phyloP scores from a whole-genome alignment of 2,329 filamentous ascomycete genomes.

The Biscogniauxia sp. region DNA sequence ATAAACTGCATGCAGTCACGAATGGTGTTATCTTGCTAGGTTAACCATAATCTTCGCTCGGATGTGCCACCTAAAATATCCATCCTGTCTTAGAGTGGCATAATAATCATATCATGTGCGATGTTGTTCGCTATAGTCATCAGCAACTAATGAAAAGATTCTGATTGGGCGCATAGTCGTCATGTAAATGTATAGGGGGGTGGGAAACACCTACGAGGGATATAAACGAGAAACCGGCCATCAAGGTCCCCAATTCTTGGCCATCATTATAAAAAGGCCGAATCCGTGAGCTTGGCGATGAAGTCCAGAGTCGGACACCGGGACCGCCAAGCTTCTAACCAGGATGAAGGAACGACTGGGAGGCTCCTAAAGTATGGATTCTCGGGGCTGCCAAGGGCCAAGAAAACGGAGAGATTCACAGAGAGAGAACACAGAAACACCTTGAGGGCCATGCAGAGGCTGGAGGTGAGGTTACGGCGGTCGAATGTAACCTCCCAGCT shows the following conservation, averaged over 20 bases:
- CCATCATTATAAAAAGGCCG: not conserved
- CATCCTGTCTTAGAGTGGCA: not conserved
- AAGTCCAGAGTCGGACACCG: not conserved
- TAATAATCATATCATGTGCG: not conserved
- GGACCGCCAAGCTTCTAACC: not conserved
- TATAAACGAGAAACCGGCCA: conserved; percentile 2
- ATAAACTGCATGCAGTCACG: not conserved
- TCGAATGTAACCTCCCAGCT: not conserved
- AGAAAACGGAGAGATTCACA: not conserved
- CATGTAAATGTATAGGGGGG: not conserved
- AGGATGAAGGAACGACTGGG: not conserved
- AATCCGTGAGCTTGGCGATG: not conserved
- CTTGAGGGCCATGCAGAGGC: conserved; percentile 11
- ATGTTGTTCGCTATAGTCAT: not conserved
- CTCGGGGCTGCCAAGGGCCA: not conserved
- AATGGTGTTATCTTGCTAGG: not conserved
- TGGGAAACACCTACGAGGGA: not conserved
- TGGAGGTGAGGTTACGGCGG: not conserved
- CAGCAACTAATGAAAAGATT: not conserved
- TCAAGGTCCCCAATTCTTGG: conserved; percentile 9
- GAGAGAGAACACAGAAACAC: conserved; percentile 12
- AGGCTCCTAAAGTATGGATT: not conserved
- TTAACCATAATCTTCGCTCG: not conserved
- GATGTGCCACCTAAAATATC: not conserved
- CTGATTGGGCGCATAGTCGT: not conserved